Percentiles rank a stretch among this genome's conserved stretches.
Evolutionary conservation across 306 rosid species (phyloP).

Genomic region (Sesbania bispinosa): DNA sequence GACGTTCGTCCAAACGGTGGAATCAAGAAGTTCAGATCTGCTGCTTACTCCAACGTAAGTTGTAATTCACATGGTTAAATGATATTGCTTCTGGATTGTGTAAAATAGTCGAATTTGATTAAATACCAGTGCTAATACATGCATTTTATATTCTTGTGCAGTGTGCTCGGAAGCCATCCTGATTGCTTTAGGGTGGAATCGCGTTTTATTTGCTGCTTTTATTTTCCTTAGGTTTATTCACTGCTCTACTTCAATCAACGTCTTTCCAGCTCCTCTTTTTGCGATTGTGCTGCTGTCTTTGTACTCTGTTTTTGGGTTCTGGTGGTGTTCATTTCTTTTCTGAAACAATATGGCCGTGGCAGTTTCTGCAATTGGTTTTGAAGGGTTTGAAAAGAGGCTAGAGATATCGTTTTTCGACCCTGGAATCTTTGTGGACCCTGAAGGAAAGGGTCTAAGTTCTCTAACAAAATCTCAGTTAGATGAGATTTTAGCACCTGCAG

Average conservation of each 20-base stretch:
- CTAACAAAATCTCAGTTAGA: slow-evolving; percentile 50
- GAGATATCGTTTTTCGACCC: slow-evolving; percentile 48
- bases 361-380: slow-evolving; percentile 59
- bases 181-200: slow-evolving; percentile 22
- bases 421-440: slow-evolving; percentile 49
- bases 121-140: neutral
- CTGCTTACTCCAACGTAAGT: slow-evolving; percentile 80
- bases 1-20: slow-evolving; percentile 78
- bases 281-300: slow-evolving; percentile 21
- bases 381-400: slow-evolving; percentile 61
- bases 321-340: neutral
- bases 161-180: slow-evolving; percentile 80
- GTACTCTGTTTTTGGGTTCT: neutral
- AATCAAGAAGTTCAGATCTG: slow-evolving; percentile 78
- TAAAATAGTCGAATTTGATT: neutral
- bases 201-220: slow-evolving; percentile 5
- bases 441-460: slow-evolving; percentile 51
- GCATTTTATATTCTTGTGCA: slow-evolving; percentile 32
- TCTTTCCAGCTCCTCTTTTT: slow-evolving; percentile 41
- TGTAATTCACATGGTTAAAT: neutral
- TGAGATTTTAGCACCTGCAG: slow-evolving; percentile 49
- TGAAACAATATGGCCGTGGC: slow-evolving; percentile 32
- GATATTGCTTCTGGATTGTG: neutral
- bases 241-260: slow-evolving; percentile 29
- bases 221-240: neutral